These are phyloP conservation scores for Cercospora beticola DNA, from an alignment of 2,329 filamentous ascomycete species.

Conservation along the genomic window DNA sequence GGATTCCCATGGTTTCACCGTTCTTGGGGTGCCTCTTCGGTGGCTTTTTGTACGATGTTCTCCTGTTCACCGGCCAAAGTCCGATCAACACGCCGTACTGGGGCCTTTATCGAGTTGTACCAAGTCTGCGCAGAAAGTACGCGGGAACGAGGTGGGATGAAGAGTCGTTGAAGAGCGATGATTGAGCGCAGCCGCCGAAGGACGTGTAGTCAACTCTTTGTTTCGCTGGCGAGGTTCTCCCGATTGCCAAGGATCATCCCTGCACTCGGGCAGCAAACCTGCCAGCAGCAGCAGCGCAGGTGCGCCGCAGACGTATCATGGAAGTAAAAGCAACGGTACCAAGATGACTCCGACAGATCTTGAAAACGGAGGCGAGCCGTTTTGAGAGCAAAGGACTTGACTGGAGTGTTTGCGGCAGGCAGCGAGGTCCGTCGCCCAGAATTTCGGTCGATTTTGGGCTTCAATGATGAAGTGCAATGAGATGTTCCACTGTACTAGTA, in stretches of 20 bases:
- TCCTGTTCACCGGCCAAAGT: slow-evolving; percentile 69
- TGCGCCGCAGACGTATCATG: background rate
- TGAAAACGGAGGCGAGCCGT: background rate
- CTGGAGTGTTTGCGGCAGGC: background rate
- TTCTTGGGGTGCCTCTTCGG: slow-evolving; percentile 65
- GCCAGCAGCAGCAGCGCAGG: background rate
- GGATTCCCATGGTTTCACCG: slow-evolving; percentile 72
- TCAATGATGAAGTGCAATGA: background rate
- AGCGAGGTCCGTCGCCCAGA: background rate
- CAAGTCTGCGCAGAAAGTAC: slow-evolving; percentile 30
- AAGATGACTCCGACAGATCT: background rate
- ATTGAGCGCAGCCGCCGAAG: slow-evolving; percentile 9
- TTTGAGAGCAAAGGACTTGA: background rate
- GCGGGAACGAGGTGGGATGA: slow-evolving; percentile 29
- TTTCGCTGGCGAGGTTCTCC: slow-evolving; percentile 10
- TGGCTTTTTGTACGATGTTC: slow-evolving; percentile 65
- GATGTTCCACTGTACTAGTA: background rate
- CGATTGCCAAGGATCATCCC: slow-evolving; percentile 14
- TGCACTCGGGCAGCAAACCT: background rate
- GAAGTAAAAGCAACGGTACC: background rate
- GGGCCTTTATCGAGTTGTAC: slow-evolving; percentile 54
- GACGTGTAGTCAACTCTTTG: slow-evolving; percentile 14
- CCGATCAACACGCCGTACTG: slow-evolving; percentile 68
- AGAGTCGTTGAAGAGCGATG: slow-evolving; percentile 26
- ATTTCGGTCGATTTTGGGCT: background rate